Evolutionary conservation across 768 basidiomycete genomes (phyloP), one percentile per base, ranked within the genome.

Genomic region (Macrocybe gigantea): DNA sequence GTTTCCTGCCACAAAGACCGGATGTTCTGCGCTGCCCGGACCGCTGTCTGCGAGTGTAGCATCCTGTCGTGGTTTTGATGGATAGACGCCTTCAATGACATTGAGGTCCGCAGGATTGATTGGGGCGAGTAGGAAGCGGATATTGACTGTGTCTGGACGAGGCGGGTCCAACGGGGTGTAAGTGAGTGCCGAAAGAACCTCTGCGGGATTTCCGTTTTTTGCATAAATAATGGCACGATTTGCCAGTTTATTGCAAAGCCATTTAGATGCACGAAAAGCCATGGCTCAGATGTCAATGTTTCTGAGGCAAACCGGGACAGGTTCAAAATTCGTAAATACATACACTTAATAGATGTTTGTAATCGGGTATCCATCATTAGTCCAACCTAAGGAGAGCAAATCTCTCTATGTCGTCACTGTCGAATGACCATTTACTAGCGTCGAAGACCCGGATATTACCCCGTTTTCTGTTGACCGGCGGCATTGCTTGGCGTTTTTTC

Each of bases 91-190:
- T 60, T 91, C 82, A 33, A 91, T 73, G 47, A 85, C 83, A 51
- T 90, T 91, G 60, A 88, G 62, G 51, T 92, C 90, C 11, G 89
- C 80, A 3, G 88, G 89, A 60, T 92, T 91, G 49, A 92, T 78
- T 7, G 89, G 85, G 5, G 86, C 74, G 14, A 88, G 73, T 9
- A 85, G 67, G 60, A 85, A 79, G 52, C 72, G 75, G 60, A 92
- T 60, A 60, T 87, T 88, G 33, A 82, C 64, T 1, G 82, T 76
- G 48, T 70, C 64, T n/a, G 79, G 69, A 5, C 70, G 56, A 1
- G 88, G 85, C 0, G 73, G 58, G 6, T 79, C 69, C 7, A 83
- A 69, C 1, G 70, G 50, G 0, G 77, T 77, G 55, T 77, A 81
- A 0, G 76, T 73, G 38, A 78, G 51, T 2, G 73, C 71, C 6